A percentile compares a stretch with the other conserved stretches of the same genome.
phyloP scores from a whole-genome alignment of 768 basidiomycete species.

The Rhodotorula kratochvilovae region DNA sequence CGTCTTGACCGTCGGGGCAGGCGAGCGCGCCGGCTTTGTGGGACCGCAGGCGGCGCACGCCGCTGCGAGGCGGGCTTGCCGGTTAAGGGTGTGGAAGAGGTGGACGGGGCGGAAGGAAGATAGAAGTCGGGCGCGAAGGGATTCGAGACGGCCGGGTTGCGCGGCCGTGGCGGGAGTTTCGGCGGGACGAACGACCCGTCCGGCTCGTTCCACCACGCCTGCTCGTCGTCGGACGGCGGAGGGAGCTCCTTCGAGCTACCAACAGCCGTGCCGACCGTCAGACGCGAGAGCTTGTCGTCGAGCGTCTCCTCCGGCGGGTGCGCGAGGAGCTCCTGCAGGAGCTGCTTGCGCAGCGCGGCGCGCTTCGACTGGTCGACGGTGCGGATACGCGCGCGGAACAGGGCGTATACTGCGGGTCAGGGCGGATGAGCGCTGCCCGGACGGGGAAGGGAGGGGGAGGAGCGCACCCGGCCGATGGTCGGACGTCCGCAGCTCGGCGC shows the following conservation, averaged over 20 bases:
- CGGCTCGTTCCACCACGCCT: conserved; percentile 30
- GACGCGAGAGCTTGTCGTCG: conserved; percentile 18
- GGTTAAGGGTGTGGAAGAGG: background rate
- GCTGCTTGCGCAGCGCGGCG: conserved; percentile 13
- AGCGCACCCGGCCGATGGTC: conserved; percentile 84
- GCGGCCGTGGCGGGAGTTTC: background rate
- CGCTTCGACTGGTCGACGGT: conserved; percentile 69
- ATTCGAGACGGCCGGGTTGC: background rate
- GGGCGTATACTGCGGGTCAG: conserved; percentile 63
- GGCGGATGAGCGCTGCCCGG: no score
- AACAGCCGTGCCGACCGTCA: background rate
- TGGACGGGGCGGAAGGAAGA: background rate
- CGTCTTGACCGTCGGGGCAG: background rate
- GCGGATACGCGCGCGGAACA: conserved; percentile 72
- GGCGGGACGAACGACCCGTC: background rate
- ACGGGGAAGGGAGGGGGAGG: background rate
- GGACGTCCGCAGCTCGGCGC: conserved; percentile 81
- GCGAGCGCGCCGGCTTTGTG: conserved; percentile 13
- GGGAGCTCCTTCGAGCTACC: conserved; percentile 1
- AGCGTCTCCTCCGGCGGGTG: conserved; percentile 14
- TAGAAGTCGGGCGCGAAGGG: background rate
- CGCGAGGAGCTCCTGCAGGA: conserved; percentile 22
- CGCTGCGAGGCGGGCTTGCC: background rate
- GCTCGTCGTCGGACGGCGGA: conserved; percentile 25
- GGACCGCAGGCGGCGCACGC: background rate